Evolutionary conservation across 495 filamentous ascomycete genomes (phyloP), one percentile per base, ranked within the genome.

Genomic region (Neurospora sp.): DNA sequence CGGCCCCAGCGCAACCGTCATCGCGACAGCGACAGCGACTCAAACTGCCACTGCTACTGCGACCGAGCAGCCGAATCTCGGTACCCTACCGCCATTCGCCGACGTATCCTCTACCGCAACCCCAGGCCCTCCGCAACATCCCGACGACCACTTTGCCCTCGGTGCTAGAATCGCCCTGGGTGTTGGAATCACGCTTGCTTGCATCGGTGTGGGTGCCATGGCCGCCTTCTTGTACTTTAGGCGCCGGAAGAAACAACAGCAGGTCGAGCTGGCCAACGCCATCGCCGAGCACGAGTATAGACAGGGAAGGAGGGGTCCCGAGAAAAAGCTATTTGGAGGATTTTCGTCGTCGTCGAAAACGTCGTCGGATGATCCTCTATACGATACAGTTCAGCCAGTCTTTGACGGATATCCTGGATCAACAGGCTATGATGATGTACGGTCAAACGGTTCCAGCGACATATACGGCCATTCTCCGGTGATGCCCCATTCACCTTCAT

Each of bases 401-500:
- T 77, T 75, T 39, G 80, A 82, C 60, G 80, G 79, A 60, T 80
- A 73, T 69, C 80, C 80, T 2, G 79, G 79, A 31, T 82, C 80
- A 5, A 78, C 73, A 73, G 80, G 80, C n/a, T 82, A 82, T 69
- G 80, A 80, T 39, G 80, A 82, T 49, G 78, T 77, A 9, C 79
- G 79, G 27, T 78, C 77, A 27, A 54, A 77, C 8, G 70, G 74
- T 27, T 78, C 77, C 37, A 72, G 42, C 62, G 54, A 72, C 40
- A 6, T 54, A 7, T 70, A 75, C 27, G 70, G 72, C 4, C 80
- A 81, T 70, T 79, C 80, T 3, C 77, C 79, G 8, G 74, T 72
- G 14, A 42, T 38, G 37, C 73, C 72, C 1, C 77, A 79, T 62
- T 78, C 80, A 10, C 78, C 80, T 9, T 72, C 72, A 35, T 39